Conservation (phyloP, 148 eudicot species). For the Rhododendron simsii region DNA sequence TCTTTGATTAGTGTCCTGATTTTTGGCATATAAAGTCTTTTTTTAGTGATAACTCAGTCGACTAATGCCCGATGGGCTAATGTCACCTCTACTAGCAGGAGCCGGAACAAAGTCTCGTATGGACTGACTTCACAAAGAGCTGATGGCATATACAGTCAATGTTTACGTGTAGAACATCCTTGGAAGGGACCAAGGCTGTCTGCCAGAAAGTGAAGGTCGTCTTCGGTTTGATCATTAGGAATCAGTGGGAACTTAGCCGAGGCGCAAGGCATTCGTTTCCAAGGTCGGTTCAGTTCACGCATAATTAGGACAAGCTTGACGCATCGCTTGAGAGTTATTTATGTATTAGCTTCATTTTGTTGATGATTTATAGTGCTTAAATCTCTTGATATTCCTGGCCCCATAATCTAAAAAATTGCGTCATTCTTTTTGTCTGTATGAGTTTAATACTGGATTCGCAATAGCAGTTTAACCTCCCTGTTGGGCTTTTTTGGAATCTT, state of each 20-base stretch:
- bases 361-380: not conserved
- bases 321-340: not conserved
- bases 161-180: too few species aligned
- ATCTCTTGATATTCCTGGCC: not conserved
- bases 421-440: not conserved
- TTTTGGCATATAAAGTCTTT: not conserved
- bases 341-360: not conserved
- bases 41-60: not conserved
- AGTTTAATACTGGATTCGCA: not conserved
- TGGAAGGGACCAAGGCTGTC: too few species aligned
- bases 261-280: too few species aligned
- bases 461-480: constrained; percentile 13
- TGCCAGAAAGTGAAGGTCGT: too few species aligned
- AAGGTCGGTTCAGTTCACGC: too few species aligned
- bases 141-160: too few species aligned
- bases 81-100: not conserved
- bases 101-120: not conserved
- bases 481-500: constrained; percentile 9
- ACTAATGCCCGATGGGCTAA: not conserved
- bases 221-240: too few species aligned
- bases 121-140: not conserved
- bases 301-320: not conserved
- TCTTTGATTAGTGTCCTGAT: not conserved
- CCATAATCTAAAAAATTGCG: not conserved
- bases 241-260: too few species aligned